Conservation (phyloP, 2,329 filamentous ascomycete genomes). For the Pyrenophora seminiperda region DNA sequence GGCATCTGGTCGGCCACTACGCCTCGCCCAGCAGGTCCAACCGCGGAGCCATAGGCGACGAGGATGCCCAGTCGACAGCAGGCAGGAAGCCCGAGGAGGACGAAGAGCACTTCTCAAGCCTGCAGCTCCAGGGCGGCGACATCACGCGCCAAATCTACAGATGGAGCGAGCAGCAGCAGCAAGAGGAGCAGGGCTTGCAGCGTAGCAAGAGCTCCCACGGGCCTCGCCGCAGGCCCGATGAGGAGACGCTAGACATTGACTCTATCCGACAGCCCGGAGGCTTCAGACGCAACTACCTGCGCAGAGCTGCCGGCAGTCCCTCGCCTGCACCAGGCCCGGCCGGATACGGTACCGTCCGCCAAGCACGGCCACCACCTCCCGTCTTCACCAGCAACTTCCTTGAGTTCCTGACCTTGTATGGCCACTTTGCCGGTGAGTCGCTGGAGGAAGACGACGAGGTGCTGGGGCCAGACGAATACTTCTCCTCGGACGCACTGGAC, state of each 20-base stretch:
- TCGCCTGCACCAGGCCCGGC: conserved; percentile 53
- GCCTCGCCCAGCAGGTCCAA: conserved; percentile 46
- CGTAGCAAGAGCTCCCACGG: conserved; percentile 89
- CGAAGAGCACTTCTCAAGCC: conserved; percentile 85
- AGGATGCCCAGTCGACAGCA: conserved; percentile 29
- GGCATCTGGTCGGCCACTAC: conserved; percentile 72
- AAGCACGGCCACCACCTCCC: conserved; percentile 31
- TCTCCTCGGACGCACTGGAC: conserved; percentile 75
- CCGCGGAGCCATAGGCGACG: conserved; percentile 31
- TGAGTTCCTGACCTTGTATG: conserved; percentile 93
- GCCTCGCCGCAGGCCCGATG: conserved; percentile 76
- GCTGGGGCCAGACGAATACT: conserved; percentile 86
- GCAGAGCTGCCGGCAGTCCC: conserved; percentile 72
- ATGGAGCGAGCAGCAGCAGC: conserved; percentile 89
- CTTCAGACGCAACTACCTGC: conserved; percentile 87
- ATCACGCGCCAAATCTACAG: conserved; percentile 94
- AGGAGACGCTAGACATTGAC: conserved; percentile 81
- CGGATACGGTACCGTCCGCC: conserved; percentile 47
- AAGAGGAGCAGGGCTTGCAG: conserved; percentile 65
- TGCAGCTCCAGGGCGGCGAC: conserved; percentile 91
- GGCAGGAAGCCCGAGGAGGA: conserved; percentile 52
- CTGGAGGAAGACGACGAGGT: conserved; percentile 96
- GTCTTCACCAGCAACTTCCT: conserved; percentile 87
- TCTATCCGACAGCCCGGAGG: conserved; percentile 92
- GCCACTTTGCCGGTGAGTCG: conserved; percentile 96